A percentile compares a stretch with the other conserved stretches of the same genome.
Conservation (phyloP, 78 protist genomes). For the Guillardia theta region DNA sequence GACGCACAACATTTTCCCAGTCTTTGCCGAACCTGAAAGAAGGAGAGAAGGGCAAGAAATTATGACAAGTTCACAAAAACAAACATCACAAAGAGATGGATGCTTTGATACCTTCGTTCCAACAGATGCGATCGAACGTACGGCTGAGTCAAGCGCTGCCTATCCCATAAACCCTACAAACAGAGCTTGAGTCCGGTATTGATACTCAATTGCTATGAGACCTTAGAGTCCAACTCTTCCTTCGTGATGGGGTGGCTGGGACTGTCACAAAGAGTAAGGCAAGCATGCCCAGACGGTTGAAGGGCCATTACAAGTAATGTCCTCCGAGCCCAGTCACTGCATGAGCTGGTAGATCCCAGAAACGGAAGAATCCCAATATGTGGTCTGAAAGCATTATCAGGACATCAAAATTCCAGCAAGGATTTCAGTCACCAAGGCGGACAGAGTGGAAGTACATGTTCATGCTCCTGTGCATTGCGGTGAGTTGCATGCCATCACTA, state of each 20-base stretch:
- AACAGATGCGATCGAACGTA: not conserved
- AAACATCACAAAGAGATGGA: no score
- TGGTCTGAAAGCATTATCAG: no score
- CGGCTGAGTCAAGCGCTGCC: not conserved
- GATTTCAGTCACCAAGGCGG: no score
- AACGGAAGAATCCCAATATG: not conserved
- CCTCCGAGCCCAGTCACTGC: not conserved
- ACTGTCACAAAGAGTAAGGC: not conserved
- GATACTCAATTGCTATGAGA: no score
- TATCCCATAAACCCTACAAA: not conserved
- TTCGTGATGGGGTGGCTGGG: not conserved
- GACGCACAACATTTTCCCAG: not conserved
- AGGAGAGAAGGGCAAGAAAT: no score
- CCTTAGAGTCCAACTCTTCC: not conserved
- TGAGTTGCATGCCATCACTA: not conserved
- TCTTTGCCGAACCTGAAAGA: not conserved
- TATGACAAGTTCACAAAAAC: no score
- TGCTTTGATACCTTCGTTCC: no score
- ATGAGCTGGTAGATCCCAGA: not conserved
- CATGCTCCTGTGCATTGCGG: not conserved
- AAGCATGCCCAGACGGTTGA: no score
- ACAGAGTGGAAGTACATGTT: not conserved
- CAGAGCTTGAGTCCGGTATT: no score
- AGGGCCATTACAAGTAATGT: no score
- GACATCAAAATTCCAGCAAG: no score